Evolutionary conservation across 2,329 filamentous ascomycete genomes (phyloP), one percentile per base, ranked within the genome.

Genomic region (Aspergillus sp.): DNA sequence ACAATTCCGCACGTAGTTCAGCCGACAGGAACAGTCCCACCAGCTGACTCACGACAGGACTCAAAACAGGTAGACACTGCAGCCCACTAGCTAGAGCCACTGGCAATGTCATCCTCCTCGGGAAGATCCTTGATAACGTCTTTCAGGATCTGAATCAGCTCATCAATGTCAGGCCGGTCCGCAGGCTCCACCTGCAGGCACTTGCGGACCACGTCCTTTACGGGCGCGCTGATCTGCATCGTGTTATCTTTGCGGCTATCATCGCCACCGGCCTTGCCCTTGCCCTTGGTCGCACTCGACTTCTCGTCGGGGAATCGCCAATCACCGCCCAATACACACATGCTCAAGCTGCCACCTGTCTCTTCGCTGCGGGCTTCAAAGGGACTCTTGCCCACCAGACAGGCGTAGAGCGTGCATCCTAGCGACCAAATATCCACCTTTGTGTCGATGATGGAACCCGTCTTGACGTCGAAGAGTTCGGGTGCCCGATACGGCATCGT

Each of bases 401-500:
- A 98, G 39, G 95, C 95, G 78, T 96, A 99, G 48, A 99, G 83
- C n/a, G 95, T 98, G 81, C 95, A 98, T 55, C 95, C 95, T 21
- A 99, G 81, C 15, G 91, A 96, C 95, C 95, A 99, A 66, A 99
- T 96, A 76, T 99, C 95, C 43, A 97, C 92, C 75, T 97, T 97
- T 12, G 93, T 96, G 78, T 98, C 95, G 72, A 99, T 90, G 54
- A 92, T 87, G 52, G 89, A 89, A 64, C 91, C 94, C 3, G 92
- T 97, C 79, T 96, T 96, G 59, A 98, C 95, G 76, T 99, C 95
- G 77, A 99, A 99, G 62, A 99, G 88, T 78, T 99, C 95, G 0
- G 95, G 95, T 1, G 95, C 95, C 61, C 95, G 92, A 80, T 99
- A 99, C 0, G 95, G 93, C 94, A 99, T 98, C 43, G 95, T 99